Evolutionary conservation across 352 stramenopile genomes (phyloP).

Genomic region (Phytophthora colocasiae): DNA sequence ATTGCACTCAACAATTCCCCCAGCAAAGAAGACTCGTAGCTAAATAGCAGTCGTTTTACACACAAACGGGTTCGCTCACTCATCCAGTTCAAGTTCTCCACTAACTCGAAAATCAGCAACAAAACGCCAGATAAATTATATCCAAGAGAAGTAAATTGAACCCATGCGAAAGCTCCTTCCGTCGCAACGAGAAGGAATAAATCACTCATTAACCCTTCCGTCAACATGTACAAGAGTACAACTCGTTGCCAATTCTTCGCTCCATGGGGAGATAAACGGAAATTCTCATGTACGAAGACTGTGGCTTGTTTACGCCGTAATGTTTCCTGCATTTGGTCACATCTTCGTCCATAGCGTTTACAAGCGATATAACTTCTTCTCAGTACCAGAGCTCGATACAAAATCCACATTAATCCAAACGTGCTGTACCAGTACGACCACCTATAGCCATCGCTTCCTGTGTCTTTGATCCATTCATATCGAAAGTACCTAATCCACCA

Average conservation of each 20-base stretch:
- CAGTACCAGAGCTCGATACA: conserved; percentile 17
- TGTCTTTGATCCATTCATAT: conserved; percentile 24
- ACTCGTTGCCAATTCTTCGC: conserved; percentile 21
- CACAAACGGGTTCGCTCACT: conserved; percentile 8
- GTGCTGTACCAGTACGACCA: conserved; percentile 19
- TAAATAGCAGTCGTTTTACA: conserved; percentile 34
- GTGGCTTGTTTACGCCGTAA: conserved; percentile 11
- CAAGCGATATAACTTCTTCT: conserved; percentile 20
- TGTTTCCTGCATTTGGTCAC: conserved; percentile 13
- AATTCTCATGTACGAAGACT: conserved; percentile 25
- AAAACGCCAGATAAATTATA: conserved; percentile 37
- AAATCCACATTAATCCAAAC: conserved; percentile 12
- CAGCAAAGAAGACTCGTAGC: conserved; percentile 33
- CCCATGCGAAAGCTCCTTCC: conserved; percentile 23
- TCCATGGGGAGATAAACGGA: conserved; percentile 17
- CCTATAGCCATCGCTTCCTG: conserved; percentile 13
- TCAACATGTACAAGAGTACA: conserved; percentile 26
- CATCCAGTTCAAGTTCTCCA: conserved; percentile 22
- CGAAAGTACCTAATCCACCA: conserved; percentile 14
- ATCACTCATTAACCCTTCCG: conserved; percentile 34
- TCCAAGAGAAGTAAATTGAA: conserved; percentile 38
- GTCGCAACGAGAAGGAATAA: conserved; percentile 35
- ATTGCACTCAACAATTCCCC: conserved; percentile 31
- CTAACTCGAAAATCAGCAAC: conserved; percentile 19
- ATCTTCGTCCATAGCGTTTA: conserved; percentile 15